Percentiles rank a stretch among this genome's conserved stretches.
Conservation (phyloP, 768 basidiomycete genomes). For the Trametopsis cervina region DNA sequence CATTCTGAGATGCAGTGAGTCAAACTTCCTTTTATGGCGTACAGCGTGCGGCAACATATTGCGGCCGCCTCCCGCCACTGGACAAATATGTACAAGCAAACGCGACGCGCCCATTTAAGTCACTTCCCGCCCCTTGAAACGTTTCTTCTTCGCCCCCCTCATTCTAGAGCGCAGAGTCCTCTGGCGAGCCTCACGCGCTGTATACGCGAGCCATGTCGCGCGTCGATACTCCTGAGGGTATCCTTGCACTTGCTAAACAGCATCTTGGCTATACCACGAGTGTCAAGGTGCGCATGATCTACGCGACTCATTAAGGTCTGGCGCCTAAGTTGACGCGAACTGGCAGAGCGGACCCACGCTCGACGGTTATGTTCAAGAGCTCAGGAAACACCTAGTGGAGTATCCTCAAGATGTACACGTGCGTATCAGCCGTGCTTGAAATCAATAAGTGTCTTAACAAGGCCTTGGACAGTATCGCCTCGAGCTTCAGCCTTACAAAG, state of each 20-base stretch:
- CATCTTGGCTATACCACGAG: slow-evolving; percentile 11
- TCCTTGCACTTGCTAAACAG: slow-evolving; percentile 11
- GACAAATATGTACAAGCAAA: slow-evolving; percentile 7
- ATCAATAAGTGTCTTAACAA: neutral
- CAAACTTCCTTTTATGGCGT: too few species aligned
- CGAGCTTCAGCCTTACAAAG: slow-evolving; percentile 27
- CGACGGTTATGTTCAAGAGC: slow-evolving; percentile 18
- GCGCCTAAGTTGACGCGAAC: too few species aligned
- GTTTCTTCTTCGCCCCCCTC: neutral
- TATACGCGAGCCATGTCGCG: slow-evolving; percentile 10
- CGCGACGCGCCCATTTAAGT: slow-evolving; percentile 13
- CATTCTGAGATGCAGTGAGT: neutral
- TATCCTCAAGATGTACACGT: slow-evolving; percentile 20
- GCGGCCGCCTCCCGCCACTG: slow-evolving; percentile 4
- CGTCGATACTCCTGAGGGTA: neutral
- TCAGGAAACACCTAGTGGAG: slow-evolving; percentile 15
- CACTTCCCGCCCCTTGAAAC: slow-evolving; percentile 2
- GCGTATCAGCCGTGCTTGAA: neutral
- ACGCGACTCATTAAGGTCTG: slow-evolving; percentile 8
- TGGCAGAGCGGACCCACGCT: slow-evolving; percentile 12
- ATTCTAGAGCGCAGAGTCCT: too few species aligned
- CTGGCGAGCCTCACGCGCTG: too few species aligned
- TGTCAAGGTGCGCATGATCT: slow-evolving; percentile 3
- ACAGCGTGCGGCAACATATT: slow-evolving; percentile 1
- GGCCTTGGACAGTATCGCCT: slow-evolving; percentile 30